These are phyloP conservation scores for Bocquillonia castaneifolia DNA, from an alignment of 441 rosid genomes.

Conservation along the genomic window DNA sequence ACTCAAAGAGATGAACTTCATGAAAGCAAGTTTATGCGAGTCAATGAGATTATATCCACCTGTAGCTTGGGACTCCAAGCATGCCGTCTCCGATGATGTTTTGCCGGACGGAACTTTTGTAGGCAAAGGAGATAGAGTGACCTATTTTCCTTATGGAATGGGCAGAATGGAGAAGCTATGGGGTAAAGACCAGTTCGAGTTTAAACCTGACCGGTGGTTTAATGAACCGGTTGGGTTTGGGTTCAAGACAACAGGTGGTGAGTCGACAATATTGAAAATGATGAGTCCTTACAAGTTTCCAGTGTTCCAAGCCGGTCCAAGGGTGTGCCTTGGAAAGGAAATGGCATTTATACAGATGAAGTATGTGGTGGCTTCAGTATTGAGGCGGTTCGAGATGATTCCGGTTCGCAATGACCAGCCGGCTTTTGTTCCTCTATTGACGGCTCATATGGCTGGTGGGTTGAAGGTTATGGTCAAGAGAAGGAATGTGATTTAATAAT, in stretches of 20 bases:
- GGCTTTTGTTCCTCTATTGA: conserved; percentile 62
- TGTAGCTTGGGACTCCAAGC: conserved; percentile 85
- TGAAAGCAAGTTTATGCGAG: conserved; percentile 71
- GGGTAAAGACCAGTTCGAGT: conserved; percentile 59
- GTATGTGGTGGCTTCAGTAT: conserved; percentile 48
- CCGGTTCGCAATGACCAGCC: conserved; percentile 39
- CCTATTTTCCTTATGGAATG: conserved; percentile 80
- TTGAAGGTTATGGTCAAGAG: conserved; percentile 46
- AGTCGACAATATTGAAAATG: conserved; percentile 29
- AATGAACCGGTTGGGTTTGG: conserved; percentile 23
- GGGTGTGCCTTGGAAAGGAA: conserved; percentile 74
- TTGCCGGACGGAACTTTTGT: conserved; percentile 67
- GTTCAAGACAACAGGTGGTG: background rate
- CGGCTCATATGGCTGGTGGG: conserved; percentile 86
- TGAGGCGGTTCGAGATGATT: conserved; percentile 48
- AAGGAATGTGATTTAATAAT: conserved; percentile 29
- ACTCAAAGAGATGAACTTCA: conserved; percentile 48
- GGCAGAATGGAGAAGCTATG: conserved; percentile 77
- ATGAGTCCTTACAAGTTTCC: conserved; percentile 61
- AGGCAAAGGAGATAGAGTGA: conserved; percentile 59
- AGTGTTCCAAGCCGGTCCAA: conserved; percentile 77
- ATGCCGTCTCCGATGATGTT: conserved; percentile 48
- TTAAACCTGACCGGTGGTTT: conserved; percentile 71
- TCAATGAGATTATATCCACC: conserved; percentile 85
- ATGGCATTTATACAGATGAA: conserved; percentile 83